Percentiles rank a stretch among this genome's conserved stretches.
phyloP scores from a whole-genome alignment of 768 basidiomycete species.

The Termitomyces sp. region DNA sequence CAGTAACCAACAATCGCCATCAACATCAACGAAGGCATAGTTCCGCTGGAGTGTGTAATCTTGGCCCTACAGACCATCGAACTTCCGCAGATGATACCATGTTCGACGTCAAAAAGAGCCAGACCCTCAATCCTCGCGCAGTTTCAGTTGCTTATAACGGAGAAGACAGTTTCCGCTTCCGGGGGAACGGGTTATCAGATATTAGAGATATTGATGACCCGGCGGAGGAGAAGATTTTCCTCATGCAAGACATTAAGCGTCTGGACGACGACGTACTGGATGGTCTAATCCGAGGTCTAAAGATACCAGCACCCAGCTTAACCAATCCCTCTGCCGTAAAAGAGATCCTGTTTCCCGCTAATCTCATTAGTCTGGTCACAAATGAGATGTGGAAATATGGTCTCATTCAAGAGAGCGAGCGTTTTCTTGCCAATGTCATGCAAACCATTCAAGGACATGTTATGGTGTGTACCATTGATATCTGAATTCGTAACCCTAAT shows the following conservation, averaged over 20 bases:
- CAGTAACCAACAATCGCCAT: constrained; percentile 43
- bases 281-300: constrained; percentile 85
- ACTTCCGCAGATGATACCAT: constrained; percentile 77
- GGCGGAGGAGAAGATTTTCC: constrained; percentile 89
- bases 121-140: constrained; percentile 71
- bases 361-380: constrained; percentile 94
- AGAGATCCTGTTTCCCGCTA: constrained; percentile 98
- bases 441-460: constrained; percentile 96
- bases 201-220: constrained; percentile 81
- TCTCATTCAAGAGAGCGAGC: constrained; percentile 92
- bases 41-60: constrained; percentile 72
- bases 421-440: constrained; percentile 98
- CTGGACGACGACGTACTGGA: constrained; percentile 92
- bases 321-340: constrained; percentile 92
- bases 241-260: constrained; percentile 86
- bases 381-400: constrained; percentile 99
- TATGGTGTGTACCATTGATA: constrained; percentile 61
- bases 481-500: constrained; percentile 5
- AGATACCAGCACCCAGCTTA: constrained; percentile 87
- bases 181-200: constrained; percentile 61
- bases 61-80: constrained; percentile 56
- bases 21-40: constrained; percentile 87
- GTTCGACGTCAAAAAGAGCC: constrained; percentile 65
- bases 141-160: constrained; percentile 87
- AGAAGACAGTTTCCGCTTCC: constrained; percentile 68